Evolutionary conservation across 306 rosid species (phyloP).

Genomic region (Vicia faba): DNA sequence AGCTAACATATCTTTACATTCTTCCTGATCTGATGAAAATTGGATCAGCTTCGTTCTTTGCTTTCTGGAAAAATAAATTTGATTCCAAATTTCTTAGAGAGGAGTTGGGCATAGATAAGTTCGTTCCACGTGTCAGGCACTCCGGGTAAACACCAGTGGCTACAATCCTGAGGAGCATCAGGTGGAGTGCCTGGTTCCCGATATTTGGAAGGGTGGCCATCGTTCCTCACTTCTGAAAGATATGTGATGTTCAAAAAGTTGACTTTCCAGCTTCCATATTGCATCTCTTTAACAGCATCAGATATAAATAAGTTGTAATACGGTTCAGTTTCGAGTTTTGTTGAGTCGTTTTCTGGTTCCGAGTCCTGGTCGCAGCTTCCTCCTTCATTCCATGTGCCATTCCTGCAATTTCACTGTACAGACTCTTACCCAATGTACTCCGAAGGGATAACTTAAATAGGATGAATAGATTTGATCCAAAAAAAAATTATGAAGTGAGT

Average conservation of each 20-base stretch:
- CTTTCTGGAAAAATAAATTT: conserved; percentile 31
- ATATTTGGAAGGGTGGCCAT: conserved; percentile 91
- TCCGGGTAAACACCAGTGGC: conserved; percentile 99
- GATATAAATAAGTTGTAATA: conserved; percentile 58
- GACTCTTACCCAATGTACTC: conserved; percentile 23
- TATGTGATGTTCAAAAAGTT: conserved; percentile 80
- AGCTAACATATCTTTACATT: conserved; percentile 43
- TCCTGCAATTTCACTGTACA: conserved; percentile 59
- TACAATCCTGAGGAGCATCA: too few species aligned
- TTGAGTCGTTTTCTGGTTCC: conserved; percentile 60
- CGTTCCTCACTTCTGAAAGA: conserved; percentile 78
- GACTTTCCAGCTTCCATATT: conserved; percentile 54
- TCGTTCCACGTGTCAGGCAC: conserved; percentile 97
- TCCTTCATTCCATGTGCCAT: conserved; percentile 79
- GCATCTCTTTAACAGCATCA: conserved; percentile 64
- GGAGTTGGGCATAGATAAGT: conserved; percentile 69
- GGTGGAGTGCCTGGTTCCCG: conserved; percentile 79
- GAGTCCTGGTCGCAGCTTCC: conserved; percentile 57
- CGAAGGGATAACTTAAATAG: neutral
- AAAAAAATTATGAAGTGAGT: conserved; percentile 1
- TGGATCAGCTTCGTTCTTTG: conserved; percentile 28
- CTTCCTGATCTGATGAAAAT: conserved; percentile 40
- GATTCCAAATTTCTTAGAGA: conserved; percentile 56
- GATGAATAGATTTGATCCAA: neutral
- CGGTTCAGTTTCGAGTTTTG: conserved; percentile 62